A percentile compares a stretch with the other conserved stretches of the same genome.
These are phyloP conservation scores for Melanogaster broomeanus DNA, from an alignment of 768 basidiomycete species.

Conservation along the genomic window DNA sequence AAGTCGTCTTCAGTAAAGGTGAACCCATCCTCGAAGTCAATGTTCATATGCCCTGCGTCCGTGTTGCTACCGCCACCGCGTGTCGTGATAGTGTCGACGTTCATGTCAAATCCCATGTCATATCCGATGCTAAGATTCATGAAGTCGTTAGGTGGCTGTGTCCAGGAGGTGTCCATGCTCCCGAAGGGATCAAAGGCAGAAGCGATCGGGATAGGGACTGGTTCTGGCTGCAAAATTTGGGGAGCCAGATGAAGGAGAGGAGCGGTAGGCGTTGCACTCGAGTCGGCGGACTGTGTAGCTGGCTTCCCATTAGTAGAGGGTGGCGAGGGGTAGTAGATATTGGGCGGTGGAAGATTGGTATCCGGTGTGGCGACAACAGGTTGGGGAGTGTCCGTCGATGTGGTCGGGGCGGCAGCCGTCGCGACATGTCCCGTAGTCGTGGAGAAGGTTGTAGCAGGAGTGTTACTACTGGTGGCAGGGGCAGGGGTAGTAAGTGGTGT, in stretches of 20 bases:
- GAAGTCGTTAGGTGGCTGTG: conserved; percentile 35
- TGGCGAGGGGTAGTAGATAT: conserved; percentile 63
- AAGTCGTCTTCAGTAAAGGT: conserved; percentile 81
- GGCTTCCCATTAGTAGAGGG: conserved; percentile 45
- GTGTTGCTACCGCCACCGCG: conserved; percentile 27
- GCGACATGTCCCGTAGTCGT: conserved; percentile 9
- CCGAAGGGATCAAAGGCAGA: conserved; percentile 46
- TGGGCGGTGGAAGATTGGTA: conserved; percentile 24
- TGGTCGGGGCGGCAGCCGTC: conserved; percentile 21
- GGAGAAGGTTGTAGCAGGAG: conserved; percentile 16
- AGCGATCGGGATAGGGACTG: conserved; percentile 20
- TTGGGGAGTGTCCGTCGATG: conserved; percentile 14
- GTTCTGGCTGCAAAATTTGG: conserved; percentile 12
- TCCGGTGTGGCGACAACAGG: conserved; percentile 12
- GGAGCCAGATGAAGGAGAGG: conserved; percentile 14
- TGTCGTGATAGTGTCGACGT: conserved; percentile 36
- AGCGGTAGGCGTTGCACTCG: conserved; percentile 23
- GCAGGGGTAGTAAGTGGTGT: conserved; percentile 21
- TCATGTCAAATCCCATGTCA: conserved; percentile 53
- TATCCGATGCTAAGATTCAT: conserved; percentile 39
- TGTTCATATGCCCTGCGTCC: conserved; percentile 29
- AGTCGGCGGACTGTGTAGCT: conserved; percentile 2
- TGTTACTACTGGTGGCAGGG: conserved; percentile 6
- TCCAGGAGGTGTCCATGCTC: conserved; percentile 42
- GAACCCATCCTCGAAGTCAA: conserved; percentile 63